A percentile compares a stretch with the other conserved stretches of the same genome.
Conservation (phyloP, 78 protist genomes). For the Speleostelium caveatum region DNA sequence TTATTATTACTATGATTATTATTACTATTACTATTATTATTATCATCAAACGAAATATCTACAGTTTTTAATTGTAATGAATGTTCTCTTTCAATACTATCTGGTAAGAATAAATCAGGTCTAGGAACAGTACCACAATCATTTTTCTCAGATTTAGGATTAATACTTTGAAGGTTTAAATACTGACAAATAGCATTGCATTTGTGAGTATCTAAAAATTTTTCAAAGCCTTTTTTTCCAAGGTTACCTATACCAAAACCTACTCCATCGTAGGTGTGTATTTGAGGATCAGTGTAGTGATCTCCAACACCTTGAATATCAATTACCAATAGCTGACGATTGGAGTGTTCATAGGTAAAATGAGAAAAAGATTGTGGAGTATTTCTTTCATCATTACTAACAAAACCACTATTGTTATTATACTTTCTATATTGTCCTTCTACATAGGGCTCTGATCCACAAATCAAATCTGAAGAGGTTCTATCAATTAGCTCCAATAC, state of each 20-base stretch:
- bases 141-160: slow-evolving; percentile 56
- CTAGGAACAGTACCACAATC: slow-evolving; percentile 80
- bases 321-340: slow-evolving; percentile 75
- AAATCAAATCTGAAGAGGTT: slow-evolving; percentile 44
- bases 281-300: slow-evolving; percentile 94
- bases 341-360: slow-evolving; percentile 88
- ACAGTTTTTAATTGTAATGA: too few relatives aligned
- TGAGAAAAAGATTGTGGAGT: slow-evolving; percentile 96
- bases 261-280: slow-evolving; percentile 85
- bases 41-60: neutral
- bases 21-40: slow-evolving; percentile 12
- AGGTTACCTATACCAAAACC: slow-evolving; percentile 91
- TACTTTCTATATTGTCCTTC: slow-evolving; percentile 88
- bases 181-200: slow-evolving; percentile 91
- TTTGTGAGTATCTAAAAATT: slow-evolving; percentile 86
- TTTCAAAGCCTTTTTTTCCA: slow-evolving; percentile 86
- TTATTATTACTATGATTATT: neutral
- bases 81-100: slow-evolving; percentile 13
- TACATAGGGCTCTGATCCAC: slow-evolving; percentile 84
- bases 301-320: slow-evolving; percentile 96
- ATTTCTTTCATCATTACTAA: slow-evolving; percentile 81
- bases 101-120: slow-evolving; percentile 68
- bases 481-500: slow-evolving; percentile 78
- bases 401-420: slow-evolving; percentile 92
- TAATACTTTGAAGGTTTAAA: slow-evolving; percentile 52